These are phyloP conservation scores for Lignosus rhinocerotis DNA, from an alignment of 1,284 basidiomycete genomes.

Conservation along the genomic window DNA sequence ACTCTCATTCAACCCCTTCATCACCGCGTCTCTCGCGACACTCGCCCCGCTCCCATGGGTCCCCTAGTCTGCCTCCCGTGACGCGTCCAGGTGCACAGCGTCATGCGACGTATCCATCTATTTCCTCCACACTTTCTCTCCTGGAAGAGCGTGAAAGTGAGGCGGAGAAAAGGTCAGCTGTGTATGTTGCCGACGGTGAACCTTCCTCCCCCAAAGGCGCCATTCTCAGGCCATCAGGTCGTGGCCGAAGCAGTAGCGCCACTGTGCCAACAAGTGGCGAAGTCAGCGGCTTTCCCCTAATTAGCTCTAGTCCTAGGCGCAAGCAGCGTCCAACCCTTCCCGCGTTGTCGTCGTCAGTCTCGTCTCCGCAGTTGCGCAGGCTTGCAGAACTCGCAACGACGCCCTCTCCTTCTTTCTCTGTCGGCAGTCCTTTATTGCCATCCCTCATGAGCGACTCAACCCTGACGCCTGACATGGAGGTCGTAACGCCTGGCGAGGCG, in stretches of 20 bases:
- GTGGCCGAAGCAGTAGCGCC: slow-evolving; percentile 22
- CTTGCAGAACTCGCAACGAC: slow-evolving; percentile 27
- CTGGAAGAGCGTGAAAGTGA: slow-evolving; percentile 32
- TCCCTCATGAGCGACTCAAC: slow-evolving; percentile 18
- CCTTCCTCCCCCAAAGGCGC: not conserved
- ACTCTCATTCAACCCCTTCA: slow-evolving; percentile 18
- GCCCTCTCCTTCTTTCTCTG: slow-evolving; percentile 17
- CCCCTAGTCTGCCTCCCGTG: slow-evolving; percentile 7
- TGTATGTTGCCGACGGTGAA: slow-evolving; percentile 24
- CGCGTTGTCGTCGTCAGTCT: slow-evolving; percentile 30
- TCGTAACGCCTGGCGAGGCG: slow-evolving; percentile 16
- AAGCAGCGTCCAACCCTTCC: slow-evolving; percentile 28
- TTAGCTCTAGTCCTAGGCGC: slow-evolving; percentile 21
- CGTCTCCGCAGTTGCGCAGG: slow-evolving; percentile 31
- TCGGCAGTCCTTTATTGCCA: slow-evolving; percentile 10
- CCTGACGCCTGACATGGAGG: slow-evolving; percentile 9
- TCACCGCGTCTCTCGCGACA: slow-evolving; percentile 20
- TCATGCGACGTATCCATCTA: slow-evolving; percentile 33
- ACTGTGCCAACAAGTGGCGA: slow-evolving; percentile 11
- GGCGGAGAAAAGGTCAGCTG: slow-evolving; percentile 29
- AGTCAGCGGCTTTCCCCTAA: not conserved
- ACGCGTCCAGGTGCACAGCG: slow-evolving; percentile 13
- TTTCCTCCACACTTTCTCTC: slow-evolving; percentile 33
- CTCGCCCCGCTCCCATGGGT: slow-evolving; percentile 12
- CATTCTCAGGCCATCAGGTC: slow-evolving; percentile 2